phyloP scores from a whole-genome alignment of 2,329 filamentous ascomycete species.

The Pseudogymnoascus sp. region DNA sequence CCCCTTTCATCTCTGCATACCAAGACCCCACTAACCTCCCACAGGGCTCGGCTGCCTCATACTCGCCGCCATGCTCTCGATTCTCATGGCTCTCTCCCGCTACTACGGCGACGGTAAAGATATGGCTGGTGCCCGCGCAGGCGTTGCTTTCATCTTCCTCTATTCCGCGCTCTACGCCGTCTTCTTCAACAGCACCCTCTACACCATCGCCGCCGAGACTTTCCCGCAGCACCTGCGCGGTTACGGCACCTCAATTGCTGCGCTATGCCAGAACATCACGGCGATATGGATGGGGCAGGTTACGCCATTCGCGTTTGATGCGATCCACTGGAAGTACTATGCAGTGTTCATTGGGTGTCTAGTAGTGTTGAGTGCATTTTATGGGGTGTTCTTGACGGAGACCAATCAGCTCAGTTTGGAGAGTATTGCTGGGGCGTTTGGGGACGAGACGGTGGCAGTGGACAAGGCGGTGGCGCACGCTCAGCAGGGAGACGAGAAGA shows the following conservation, averaged over 20 bases:
- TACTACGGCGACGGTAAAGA: conserved; percentile 16
- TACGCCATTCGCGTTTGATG: conserved; percentile 24
- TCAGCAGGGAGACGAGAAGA: background rate
- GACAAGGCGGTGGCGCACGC: background rate
- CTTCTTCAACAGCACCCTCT: conserved; percentile 25
- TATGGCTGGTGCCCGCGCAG: conserved; percentile 19
- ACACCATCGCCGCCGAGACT: conserved; percentile 26
- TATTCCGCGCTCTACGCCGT: conserved; percentile 27
- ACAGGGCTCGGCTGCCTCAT: conserved; percentile 22
- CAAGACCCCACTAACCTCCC: conserved; percentile 14
- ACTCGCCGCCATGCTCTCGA: conserved; percentile 21
- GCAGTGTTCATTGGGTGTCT: conserved; percentile 29
- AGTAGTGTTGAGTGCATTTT: conserved; percentile 25
- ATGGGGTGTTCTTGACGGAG: conserved; percentile 30
- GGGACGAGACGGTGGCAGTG: conserved; percentile 22
- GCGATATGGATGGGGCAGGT: conserved; percentile 27
- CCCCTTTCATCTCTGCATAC: conserved; percentile 11
- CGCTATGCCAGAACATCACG: conserved; percentile 25
- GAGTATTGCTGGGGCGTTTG: conserved; percentile 28
- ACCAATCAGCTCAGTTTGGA: conserved; percentile 29
- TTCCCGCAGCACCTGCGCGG: conserved; percentile 23
- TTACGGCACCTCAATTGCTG: conserved; percentile 21
- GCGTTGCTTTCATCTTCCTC: conserved; percentile 28
- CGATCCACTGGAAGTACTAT: conserved; percentile 27
- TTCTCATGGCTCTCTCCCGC: conserved; percentile 22